Evolutionary conservation across 1,139 yeast species (phyloP), one percentile per base, ranked within the genome.

Genomic region (Diutina ranongensis): DNA sequence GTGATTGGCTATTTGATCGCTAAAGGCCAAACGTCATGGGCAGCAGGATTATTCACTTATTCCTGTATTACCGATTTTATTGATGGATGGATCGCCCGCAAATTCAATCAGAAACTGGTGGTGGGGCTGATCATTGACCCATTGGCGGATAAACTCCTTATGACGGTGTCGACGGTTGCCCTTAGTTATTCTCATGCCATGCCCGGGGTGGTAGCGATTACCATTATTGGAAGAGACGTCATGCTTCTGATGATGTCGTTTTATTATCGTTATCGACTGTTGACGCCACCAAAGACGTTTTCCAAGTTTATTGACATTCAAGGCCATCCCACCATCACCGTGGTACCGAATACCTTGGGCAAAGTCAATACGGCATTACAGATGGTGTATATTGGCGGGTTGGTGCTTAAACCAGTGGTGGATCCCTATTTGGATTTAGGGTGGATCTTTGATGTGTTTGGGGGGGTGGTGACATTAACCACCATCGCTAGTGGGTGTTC

Each of bases 51-150:
- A 18, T 92, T 92, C 61, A 72, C 80, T 0, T 87, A 86, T 55
- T 88, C 97, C 0, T 85, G 97, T 53, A 60, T 88, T 10, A 89
- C 98, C 0, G 99, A 94, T 60, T 81, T 85, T 53, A 64, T 89
- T 21, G 99, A 94, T 60, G 98, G 99, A 0, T 85, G 65, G 57
- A 77, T 94, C 52, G 98, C 99, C 9, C 71, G 99, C 46, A 74
- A 64, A 50, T 89, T 64, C 67, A 80, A 87, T 47, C 69, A 83
- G 74, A 77, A 79, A 55, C 80, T 95, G 0, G 81, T 85, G 2
- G 75, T 89, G 3, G 99, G 99, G 0, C 83, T 96, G 0, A 82
- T 94, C 19, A 68, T 94, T 40, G 99, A 94, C 57, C 98, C 99
- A 0, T 72, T 88, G 67, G 99, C 98, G 0, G 99, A 94, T 59